Conservation (phyloP, 345 rosid genomes). For the Dipteronia dyeriana region DNA sequence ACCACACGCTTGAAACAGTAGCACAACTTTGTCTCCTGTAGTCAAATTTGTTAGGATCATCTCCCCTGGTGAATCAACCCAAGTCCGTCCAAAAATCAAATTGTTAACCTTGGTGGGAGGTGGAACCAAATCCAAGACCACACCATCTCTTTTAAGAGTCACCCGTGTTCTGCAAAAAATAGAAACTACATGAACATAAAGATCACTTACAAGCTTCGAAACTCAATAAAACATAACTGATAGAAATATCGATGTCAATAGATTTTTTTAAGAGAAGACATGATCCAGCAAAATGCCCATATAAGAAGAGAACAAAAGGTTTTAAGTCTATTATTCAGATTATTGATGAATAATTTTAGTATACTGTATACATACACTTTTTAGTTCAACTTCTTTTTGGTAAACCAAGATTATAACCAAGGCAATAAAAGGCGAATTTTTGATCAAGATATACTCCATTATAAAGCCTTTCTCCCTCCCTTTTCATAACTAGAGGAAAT, state of each 20-base stretch:
- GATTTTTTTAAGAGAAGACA: neutral
- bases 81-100: slow-evolving; percentile 77
- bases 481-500: neutral
- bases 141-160: slow-evolving; percentile 67
- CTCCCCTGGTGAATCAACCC: slow-evolving; percentile 84
- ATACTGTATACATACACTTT: neutral
- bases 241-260: neutral
- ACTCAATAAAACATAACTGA: neutral
- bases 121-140: slow-evolving; percentile 72
- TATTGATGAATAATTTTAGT: neutral
- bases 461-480: neutral
- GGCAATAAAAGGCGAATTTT: neutral
- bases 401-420: neutral
- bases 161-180: slow-evolving; percentile 58
- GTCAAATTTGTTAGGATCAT: slow-evolving; percentile 75
- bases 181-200: slow-evolving; percentile 5
- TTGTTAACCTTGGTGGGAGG: slow-evolving; percentile 78
- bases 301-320: neutral
- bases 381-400: neutral
- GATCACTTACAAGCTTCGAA: neutral
- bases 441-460: neutral
- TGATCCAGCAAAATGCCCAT: neutral
- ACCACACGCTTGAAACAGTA: slow-evolving; percentile 80
- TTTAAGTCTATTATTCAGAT: neutral
- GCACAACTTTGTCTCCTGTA: slow-evolving; percentile 77